Evolutionary conservation across 106 monocot genomes (phyloP).

Genomic region (Allium cepa): DNA sequence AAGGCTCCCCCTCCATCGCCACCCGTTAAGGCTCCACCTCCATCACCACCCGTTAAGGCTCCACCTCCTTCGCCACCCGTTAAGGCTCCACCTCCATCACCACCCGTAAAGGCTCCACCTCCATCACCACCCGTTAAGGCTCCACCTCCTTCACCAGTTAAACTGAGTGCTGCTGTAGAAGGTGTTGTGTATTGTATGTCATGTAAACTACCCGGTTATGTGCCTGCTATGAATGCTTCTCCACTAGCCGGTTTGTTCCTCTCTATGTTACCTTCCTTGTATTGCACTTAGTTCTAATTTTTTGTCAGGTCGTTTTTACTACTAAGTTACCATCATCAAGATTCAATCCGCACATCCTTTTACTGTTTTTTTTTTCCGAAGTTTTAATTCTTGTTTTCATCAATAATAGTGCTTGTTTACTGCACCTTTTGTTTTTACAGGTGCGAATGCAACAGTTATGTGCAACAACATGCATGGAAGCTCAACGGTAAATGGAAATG

Average conservation of each 20-base stretch:
- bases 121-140: neutral
- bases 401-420: too few relatives aligned
- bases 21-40: too few relatives aligned
- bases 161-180: neutral
- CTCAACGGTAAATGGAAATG: neutral
- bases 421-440: neutral
- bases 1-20: neutral
- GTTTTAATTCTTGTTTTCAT: too few relatives aligned
- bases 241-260: neutral
- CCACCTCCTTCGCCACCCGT: neutral
- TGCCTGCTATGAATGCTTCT: neutral
- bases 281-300: too few relatives aligned
- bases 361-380: too few relatives aligned
- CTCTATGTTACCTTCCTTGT: neutral
- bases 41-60: too few relatives aligned
- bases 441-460: neutral
- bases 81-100: neutral
- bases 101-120: neutral
- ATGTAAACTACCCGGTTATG: neutral
- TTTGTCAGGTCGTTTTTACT: too few relatives aligned
- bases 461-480: neutral
- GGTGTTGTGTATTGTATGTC: neutral
- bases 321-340: too few relatives aligned
- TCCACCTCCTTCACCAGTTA: neutral
- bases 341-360: too few relatives aligned